phyloP scores from a whole-genome alignment of 108 stramenopile genomes.

The Cylindrotheca closterium region DNA sequence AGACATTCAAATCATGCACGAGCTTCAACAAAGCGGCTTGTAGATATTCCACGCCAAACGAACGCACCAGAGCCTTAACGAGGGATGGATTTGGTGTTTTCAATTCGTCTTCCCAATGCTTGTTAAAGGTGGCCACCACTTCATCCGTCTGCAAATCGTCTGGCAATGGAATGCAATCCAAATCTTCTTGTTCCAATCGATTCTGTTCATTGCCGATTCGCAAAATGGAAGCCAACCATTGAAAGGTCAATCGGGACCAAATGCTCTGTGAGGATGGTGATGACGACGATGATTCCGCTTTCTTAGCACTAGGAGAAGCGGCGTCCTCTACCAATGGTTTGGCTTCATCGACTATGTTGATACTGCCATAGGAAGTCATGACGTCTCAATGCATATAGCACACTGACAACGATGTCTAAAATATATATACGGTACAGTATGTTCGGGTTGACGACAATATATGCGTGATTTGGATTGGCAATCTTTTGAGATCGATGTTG shows the following conservation, averaged over 20 bases:
- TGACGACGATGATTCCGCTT: no score
- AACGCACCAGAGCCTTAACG: conserved; percentile 43
- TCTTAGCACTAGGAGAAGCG: no score
- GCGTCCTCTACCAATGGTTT: no score
- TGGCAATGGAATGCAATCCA: conserved; percentile 63
- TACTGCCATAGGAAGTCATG: no score
- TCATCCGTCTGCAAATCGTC: conserved; percentile 47
- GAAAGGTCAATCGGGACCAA: conserved; percentile 64
- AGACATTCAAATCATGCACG: conserved; percentile 80
- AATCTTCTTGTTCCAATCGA: conserved; percentile 67
- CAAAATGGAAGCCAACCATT: conserved; percentile 76
- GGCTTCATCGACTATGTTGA: no score
- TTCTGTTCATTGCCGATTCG: conserved; percentile 57
- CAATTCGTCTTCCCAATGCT: conserved; percentile 58
- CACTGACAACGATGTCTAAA: no score
- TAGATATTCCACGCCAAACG: conserved; percentile 77
- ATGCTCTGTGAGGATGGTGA: no score
- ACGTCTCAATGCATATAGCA: no score
- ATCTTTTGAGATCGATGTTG: no score
- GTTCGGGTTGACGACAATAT: no score
- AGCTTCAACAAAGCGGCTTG: conserved; percentile 75
- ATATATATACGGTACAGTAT: no score
- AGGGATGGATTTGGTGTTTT: conserved; percentile 37
- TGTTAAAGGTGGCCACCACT: conserved; percentile 41
- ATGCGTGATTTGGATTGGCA: no score